A percentile compares a stretch with the other conserved stretches of the same genome.
phyloP scores from a whole-genome alignment of 192 early-diverging fungal species.

The Phycomyces blakesleeanus region DNA sequence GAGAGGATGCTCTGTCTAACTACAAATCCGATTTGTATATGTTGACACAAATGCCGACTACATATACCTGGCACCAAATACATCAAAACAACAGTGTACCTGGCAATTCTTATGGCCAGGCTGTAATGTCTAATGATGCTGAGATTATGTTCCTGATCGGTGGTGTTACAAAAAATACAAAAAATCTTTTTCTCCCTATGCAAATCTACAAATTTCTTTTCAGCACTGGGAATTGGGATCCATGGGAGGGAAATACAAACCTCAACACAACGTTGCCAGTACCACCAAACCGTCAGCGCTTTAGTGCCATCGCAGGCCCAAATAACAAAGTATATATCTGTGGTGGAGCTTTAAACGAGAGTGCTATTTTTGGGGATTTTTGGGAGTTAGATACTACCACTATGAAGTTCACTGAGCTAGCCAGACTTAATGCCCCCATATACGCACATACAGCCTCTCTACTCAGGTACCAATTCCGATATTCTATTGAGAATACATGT shows the following conservation, averaged over 20 bases:
- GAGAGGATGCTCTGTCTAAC: constrained; percentile 3
- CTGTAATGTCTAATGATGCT: not conserved
- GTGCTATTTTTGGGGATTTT: constrained; percentile 15
- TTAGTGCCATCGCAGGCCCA: constrained; percentile 18
- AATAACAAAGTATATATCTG: constrained; percentile 27
- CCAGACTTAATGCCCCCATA: constrained; percentile 13
- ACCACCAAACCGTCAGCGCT: constrained; percentile 12
- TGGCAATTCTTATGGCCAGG: constrained; percentile 6
- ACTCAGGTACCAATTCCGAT: constrained; percentile 1
- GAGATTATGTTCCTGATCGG: constrained; percentile 1
- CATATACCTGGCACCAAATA: constrained; percentile 5
- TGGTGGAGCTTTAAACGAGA: constrained; percentile 21
- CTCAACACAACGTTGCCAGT: not conserved
- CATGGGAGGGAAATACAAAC: constrained; percentile 2
- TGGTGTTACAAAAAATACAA: constrained; percentile 1
- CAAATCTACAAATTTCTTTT: constrained; percentile 7
- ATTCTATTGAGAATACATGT: not conserved
- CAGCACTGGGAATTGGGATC: not conserved
- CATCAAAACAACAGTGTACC: constrained; percentile 5
- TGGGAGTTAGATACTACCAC: constrained; percentile 12
- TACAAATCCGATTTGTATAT: constrained; percentile 5
- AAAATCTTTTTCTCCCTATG: not conserved
- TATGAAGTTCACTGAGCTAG: constrained; percentile 8
- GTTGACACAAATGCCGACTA: constrained; percentile 1
- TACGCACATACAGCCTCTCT: constrained; percentile 27